phyloP scores from a whole-genome alignment of 2,329 filamentous ascomycete species.

The Xylariaceae sp. region DNA sequence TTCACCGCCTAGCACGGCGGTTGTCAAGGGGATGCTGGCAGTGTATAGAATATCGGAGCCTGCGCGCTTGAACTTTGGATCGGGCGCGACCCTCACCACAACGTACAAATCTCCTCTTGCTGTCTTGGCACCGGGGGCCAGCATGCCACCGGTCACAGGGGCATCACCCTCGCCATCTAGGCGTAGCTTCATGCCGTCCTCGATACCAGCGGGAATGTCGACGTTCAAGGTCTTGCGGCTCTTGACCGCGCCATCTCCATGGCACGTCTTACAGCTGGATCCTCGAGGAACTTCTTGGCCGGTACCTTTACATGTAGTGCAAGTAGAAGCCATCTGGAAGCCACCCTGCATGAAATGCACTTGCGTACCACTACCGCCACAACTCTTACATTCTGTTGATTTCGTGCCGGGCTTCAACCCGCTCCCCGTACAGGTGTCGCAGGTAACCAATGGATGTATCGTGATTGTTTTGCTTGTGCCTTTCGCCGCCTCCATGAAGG shows the following conservation, averaged over 20 bases:
- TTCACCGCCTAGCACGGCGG: conserved; percentile 85
- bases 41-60: conserved; percentile 93
- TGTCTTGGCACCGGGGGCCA: conserved; percentile 57
- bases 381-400: conserved; percentile 67
- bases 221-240: conserved; percentile 79
- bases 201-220: conserved; percentile 91
- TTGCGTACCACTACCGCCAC: conserved; percentile 78
- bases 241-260: conserved; percentile 76
- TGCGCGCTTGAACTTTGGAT: conserved; percentile 80
- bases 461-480: conserved; percentile 82
- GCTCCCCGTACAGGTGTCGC: conserved; percentile 75
- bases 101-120: conserved; percentile 86
- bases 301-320: conserved; percentile 71
- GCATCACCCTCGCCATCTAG: conserved; percentile 84
- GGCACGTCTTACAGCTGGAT: conserved; percentile 73
- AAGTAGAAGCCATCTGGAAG: conserved; percentile 94
- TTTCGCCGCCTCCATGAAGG: conserved; percentile 94
- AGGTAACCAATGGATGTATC: conserved; percentile 75
- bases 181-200: conserved; percentile 90
- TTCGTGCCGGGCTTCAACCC: conserved; percentile 79
- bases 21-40: conserved; percentile 84
- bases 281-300: conserved; percentile 73
- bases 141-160: conserved; percentile 66
- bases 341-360: conserved; percentile 87
- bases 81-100: conserved; percentile 80